Conservation (phyloP, 441 rosid genomes). For the Populus tomentosa region DNA sequence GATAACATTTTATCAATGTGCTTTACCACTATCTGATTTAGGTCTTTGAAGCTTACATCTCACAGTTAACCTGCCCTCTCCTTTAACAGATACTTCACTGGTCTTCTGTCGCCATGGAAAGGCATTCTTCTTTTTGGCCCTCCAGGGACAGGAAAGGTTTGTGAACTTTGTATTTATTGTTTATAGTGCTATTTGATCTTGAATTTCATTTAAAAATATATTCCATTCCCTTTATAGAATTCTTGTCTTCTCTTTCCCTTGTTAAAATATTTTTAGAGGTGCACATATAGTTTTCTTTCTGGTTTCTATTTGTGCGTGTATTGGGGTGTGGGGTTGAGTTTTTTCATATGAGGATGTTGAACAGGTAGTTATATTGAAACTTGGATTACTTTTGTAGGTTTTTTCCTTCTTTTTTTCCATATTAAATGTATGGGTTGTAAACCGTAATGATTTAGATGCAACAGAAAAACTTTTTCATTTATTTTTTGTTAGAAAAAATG, state of each 20-base stretch:
- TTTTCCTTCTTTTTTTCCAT: background rate
- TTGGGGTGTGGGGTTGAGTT: background rate
- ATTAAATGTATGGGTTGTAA: background rate
- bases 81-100: conserved; percentile 71
- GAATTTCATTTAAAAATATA: too few species aligned
- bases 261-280: background rate
- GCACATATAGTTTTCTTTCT: too few species aligned
- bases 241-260: background rate
- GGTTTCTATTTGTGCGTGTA: background rate
- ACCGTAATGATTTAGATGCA: background rate
- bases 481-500: background rate
- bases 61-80: background rate
- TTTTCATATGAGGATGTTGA: background rate
- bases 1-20: background rate
- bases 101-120: conserved; percentile 94
- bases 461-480: background rate
- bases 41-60: conserved; percentile 1
- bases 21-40: background rate
- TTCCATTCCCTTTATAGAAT: background rate
- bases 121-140: conserved; percentile 99
- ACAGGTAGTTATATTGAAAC: background rate
- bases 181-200: background rate
- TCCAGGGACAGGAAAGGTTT: conserved; percentile 98
- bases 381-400: background rate
- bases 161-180: background rate